A percentile compares a stretch with the other conserved stretches of the same genome.
Conservation (phyloP, 768 basidiomycete genomes). For the Mrakia blollopis region DNA sequence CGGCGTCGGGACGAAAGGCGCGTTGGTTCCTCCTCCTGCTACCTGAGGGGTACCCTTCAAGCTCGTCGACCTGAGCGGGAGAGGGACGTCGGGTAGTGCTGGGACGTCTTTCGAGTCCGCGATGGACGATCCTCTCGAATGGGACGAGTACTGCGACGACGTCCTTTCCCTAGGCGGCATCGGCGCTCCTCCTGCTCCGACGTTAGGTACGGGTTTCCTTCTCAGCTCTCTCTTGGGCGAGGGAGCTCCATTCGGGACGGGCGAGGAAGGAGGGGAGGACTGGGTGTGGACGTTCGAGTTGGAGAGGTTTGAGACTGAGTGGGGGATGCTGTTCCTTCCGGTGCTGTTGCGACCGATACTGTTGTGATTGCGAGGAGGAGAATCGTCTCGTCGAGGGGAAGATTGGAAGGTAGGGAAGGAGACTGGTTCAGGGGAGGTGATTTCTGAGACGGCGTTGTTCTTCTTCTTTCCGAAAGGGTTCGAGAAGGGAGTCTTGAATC, state of each 20-base stretch:
- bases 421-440: constrained; percentile 11
- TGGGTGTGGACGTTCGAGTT: not conserved
- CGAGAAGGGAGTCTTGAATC: constrained; percentile 19
- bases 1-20: not conserved
- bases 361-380: not conserved
- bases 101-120: not conserved
- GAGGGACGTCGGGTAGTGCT: not conserved
- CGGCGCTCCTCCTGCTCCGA: not conserved
- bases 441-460: not conserved
- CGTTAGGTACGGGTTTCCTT: not conserved
- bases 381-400: not conserved
- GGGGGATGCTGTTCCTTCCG: not conserved
- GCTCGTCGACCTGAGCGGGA: constrained; percentile 3
- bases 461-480: not conserved
- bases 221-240: not conserved
- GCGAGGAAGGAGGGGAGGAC: not conserved
- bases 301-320: not conserved
- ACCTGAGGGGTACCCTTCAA: not conserved
- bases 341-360: not conserved
- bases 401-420: not conserved
- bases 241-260: not conserved
- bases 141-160: not conserved
- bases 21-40: not conserved
- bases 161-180: not conserved
- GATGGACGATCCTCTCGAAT: not conserved